Percentiles rank a stretch among this genome's conserved stretches.
Evolutionary conservation across 331 rosid species (phyloP).

Genomic region (Pyrus hybrid): DNA sequence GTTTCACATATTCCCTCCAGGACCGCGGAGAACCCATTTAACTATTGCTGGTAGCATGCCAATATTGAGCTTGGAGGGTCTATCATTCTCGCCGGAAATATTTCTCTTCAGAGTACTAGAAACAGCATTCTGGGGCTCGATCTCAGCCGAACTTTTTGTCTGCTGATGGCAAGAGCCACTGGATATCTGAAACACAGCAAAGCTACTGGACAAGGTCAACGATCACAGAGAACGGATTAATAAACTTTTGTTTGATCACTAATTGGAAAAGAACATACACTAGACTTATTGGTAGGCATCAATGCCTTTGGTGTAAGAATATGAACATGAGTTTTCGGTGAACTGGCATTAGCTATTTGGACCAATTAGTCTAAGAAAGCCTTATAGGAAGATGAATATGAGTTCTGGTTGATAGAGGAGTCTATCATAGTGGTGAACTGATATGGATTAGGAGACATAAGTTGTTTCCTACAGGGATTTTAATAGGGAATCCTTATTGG

Average conservation of each 20-base stretch:
- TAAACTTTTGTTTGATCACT: not conserved
- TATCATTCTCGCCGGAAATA: constrained; percentile 2
- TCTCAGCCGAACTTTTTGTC: not conserved
- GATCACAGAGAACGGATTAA: not conserved
- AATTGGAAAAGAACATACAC: constrained; percentile 2
- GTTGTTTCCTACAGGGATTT: no score
- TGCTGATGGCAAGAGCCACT: not conserved
- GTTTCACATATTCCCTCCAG: constrained; percentile 43
- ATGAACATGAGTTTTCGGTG: no score
- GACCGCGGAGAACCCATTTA: constrained; percentile 12
- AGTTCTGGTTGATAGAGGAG: no score
- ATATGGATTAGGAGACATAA: no score
- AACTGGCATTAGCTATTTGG: no score
- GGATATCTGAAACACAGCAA: constrained; percentile 28
- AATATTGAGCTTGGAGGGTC: constrained; percentile 17
- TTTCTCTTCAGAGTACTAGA: constrained; percentile 17
- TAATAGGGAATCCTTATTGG: no score
- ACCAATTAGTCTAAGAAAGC: no score
- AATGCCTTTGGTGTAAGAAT: no score
- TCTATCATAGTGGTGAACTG: no score
- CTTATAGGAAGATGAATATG: no score
- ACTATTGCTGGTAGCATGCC: constrained; percentile 21
- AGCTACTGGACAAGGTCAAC: constrained; percentile 8
- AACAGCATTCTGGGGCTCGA: not conserved
- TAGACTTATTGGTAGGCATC: constrained; percentile 11